Percentiles rank a stretch among this genome's conserved stretches.
Evolutionary conservation across 768 basidiomycete species (phyloP).

Genomic region (Lentinula sp.): DNA sequence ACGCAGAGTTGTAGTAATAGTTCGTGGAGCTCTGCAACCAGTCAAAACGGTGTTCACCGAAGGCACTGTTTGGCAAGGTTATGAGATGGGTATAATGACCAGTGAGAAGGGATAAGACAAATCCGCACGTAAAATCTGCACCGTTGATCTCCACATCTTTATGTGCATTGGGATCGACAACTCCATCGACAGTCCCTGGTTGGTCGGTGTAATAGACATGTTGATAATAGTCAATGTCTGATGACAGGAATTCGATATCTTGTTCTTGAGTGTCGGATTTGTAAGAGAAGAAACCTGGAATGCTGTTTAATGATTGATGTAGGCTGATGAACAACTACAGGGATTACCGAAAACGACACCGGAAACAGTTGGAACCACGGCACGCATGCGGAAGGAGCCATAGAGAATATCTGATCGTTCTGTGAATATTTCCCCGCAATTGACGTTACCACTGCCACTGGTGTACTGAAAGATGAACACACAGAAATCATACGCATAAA

Average conservation of each 20-base stretch:
- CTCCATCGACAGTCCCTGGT: conserved; percentile 9
- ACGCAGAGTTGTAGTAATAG: conserved; percentile 9
- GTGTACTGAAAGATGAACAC: background rate
- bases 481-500: background rate
- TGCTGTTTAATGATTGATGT: background rate
- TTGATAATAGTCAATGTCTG: conserved; percentile 12
- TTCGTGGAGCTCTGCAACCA: conserved; percentile 8
- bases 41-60: conserved; percentile 14
- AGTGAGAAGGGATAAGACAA: background rate
- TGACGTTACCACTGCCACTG: conserved; percentile 3
- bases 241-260: conserved; percentile 14
- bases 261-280: conserved; percentile 12
- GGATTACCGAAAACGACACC: conserved; percentile 12
- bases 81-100: too few relatives aligned
- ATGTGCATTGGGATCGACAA: conserved; percentile 5
- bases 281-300: conserved; percentile 12
- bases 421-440: conserved; percentile 14
- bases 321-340: background rate
- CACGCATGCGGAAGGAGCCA: conserved; percentile 13
- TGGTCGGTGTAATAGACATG: conserved; percentile 13
- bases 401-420: conserved; percentile 10
- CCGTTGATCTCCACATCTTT: conserved; percentile 12
- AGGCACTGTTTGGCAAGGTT: conserved; percentile 4
- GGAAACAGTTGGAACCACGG: conserved; percentile 12
- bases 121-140: conserved; percentile 13